Evolutionary conservation across 2,329 filamentous ascomycete genomes (phyloP), one percentile per base, ranked within the genome.

Genomic region (Venturia aucupariae): DNA sequence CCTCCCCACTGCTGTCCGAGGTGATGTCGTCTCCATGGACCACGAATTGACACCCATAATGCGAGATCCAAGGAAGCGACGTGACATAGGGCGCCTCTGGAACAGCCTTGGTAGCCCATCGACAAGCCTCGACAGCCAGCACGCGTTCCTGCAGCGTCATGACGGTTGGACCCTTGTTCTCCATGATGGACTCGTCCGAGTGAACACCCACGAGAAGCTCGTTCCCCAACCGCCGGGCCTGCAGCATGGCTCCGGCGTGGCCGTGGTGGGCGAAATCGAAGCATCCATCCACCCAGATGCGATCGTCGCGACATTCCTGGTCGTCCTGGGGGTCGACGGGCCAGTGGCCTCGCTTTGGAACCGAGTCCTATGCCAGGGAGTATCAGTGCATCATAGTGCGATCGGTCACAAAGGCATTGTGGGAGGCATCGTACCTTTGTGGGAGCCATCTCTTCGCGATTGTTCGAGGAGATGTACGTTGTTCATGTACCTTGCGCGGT

Each of bases 251-350:
- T 66, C 94, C 94, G 5, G 94, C 94, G 80, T 99, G 94, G 71
- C 90, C 94, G 75, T 97, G 94, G 76, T 99, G 94, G 78, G 92
- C 95, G 78, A 99, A 99, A 80, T 99, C 94, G 79, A 97, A 99
- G 82, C 94, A 99, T 67, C 94, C 94, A 75, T 99, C 94, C 32
- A 99, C 90, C 95, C 95, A 99, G 72, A 99, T 90, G 69, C 93
- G 87, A 71, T 90, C 86, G 65, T 88, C 82, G 32, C 77, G 78
- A 59, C 87, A 79, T 2, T 78, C 73, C 51, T 83, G 73, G 71
- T 85, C 82, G 48, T 86, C 77, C 74, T 87, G 85, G 13, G 85
- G 85, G 68, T 82, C 83, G 46, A 85, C 83, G n/a, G 85, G 85
- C 85, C 85, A 87, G 68, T 84, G 71, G 62, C 85, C 85, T 32